Conservation (phyloP, 192 early-diverging fungal species). For the Rhizoclosmatium globosum region DNA sequence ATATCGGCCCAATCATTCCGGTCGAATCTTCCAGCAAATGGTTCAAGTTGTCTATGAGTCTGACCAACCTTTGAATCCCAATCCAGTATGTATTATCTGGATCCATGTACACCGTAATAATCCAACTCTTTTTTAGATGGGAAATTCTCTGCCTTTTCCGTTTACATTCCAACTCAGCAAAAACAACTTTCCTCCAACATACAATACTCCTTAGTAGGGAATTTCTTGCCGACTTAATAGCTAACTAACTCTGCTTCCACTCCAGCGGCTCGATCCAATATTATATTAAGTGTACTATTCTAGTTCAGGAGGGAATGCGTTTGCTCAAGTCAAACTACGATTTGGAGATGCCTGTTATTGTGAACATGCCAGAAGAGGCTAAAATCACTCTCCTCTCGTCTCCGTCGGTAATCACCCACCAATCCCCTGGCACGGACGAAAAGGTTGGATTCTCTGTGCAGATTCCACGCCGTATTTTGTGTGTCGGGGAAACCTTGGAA, state of each 20-base stretch:
- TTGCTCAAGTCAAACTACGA: constrained; percentile 25
- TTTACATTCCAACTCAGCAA: constrained; percentile 2
- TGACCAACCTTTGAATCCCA: background rate
- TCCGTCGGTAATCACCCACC: constrained; percentile 19
- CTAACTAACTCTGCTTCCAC: background rate
- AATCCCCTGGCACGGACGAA: background rate
- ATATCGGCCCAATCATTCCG: background rate
- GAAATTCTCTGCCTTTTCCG: background rate
- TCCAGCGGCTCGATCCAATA: constrained; percentile 8
- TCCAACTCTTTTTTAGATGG: background rate
- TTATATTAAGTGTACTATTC: constrained; percentile 30
- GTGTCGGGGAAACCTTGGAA: constrained; percentile 19
- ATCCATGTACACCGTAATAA: background rate
- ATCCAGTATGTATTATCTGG: background rate
- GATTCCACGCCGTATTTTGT: constrained; percentile 12
- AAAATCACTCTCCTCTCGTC: constrained; percentile 9
- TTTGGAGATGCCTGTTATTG: constrained; percentile 20
- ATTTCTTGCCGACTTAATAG: background rate
- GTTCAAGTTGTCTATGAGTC: constrained; percentile 24
- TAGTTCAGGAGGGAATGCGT: constrained; percentile 35
- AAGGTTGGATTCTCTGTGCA: constrained; percentile 32
- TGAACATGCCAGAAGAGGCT: constrained; percentile 30
- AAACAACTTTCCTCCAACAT: background rate
- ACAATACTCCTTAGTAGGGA: background rate
- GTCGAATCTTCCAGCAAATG: constrained; percentile 29